A percentile compares a stretch with the other conserved stretches of the same genome.
Conservation (phyloP, 345 rosid genomes). For the Mercurialis annua region DNA sequence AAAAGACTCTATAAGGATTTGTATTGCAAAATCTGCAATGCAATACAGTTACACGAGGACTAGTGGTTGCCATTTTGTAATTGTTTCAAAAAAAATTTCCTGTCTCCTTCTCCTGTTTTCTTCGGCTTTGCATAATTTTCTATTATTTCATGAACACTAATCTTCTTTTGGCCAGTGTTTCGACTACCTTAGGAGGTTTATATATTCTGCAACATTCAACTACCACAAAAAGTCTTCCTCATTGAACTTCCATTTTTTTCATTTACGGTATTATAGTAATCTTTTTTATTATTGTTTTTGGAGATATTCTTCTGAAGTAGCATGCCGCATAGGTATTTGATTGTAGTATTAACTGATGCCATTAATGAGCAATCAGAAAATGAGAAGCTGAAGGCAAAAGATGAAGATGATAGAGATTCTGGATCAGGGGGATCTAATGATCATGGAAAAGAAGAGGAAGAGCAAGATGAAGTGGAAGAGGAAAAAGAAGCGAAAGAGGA, state of each 20-base stretch:
- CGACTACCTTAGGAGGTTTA: constrained; percentile 35
- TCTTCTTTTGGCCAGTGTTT: constrained; percentile 25
- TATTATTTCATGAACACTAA: constrained; percentile 21
- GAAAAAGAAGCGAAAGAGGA: background rate
- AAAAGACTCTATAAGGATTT: background rate
- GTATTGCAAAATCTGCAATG: background rate
- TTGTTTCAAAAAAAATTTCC: background rate
- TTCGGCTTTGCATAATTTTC: constrained; percentile 13
- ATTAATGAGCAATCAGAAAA: constrained; percentile 30
- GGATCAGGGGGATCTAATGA: constrained; percentile 17
- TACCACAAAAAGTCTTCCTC: constrained; percentile 33
- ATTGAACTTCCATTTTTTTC: constrained; percentile 30
- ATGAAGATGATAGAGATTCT: constrained; percentile 24
- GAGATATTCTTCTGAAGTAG: constrained; percentile 18
- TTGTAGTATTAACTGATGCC: constrained; percentile 17
- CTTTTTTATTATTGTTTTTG: constrained; percentile 20
- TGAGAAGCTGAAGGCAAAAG: constrained; percentile 29
- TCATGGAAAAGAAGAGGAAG: constrained; percentile 26
- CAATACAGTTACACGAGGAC: background rate
- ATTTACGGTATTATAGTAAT: constrained; percentile 21
- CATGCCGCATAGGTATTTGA: constrained; percentile 16
- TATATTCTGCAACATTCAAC: constrained; percentile 39
- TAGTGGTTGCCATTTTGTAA: background rate
- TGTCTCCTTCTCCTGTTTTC: no score
- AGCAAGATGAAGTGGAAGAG: constrained; percentile 9